These are phyloP conservation scores for Magnolia changhungtana DNA, from an alignment of 164 flowering plant genomes.

Conservation along the genomic window DNA sequence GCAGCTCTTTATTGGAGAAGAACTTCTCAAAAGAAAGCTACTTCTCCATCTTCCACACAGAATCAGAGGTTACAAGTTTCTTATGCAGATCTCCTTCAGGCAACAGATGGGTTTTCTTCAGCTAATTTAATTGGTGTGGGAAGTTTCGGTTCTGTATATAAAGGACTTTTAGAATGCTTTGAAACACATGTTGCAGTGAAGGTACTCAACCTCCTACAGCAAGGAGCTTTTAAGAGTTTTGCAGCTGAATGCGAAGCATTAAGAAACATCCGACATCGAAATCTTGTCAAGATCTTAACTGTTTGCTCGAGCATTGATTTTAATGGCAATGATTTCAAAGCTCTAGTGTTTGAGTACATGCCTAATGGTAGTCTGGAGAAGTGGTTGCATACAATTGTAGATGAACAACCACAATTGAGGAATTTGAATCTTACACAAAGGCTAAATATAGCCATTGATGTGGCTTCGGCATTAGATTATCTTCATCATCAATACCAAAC, in stretches of 20 bases:
- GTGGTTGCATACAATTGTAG: conserved; percentile 17
- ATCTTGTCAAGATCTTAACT: conserved; percentile 20
- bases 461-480: no score
- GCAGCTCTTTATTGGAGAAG: conserved; percentile 7
- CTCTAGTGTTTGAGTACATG: conserved; percentile 20
- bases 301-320: conserved; percentile 15
- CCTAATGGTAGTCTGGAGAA: conserved; percentile 21
- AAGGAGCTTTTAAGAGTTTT: conserved; percentile 23
- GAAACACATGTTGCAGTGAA: conserved; percentile 13
- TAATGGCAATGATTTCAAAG: conserved; percentile 20
- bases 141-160: conserved; percentile 20
- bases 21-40: neutral
- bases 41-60: neutral
- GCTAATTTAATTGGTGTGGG: conserved; percentile 18
- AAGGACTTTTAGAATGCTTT: conserved; percentile 4
- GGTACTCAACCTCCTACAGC: conserved; percentile 18
- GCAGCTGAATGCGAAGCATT: conserved; percentile 17
- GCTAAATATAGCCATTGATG: conserved; percentile 21
- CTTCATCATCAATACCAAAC: no score
- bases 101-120: conserved; percentile 13
- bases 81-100: conserved; percentile 14
- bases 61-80: conserved; percentile 4
- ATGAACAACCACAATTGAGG: neutral
- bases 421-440: conserved; percentile 22
- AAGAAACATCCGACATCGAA: conserved; percentile 10